Base-by-base conservation (phyloP, 257 asterid species). In the Leonotis leonurus region DNA sequence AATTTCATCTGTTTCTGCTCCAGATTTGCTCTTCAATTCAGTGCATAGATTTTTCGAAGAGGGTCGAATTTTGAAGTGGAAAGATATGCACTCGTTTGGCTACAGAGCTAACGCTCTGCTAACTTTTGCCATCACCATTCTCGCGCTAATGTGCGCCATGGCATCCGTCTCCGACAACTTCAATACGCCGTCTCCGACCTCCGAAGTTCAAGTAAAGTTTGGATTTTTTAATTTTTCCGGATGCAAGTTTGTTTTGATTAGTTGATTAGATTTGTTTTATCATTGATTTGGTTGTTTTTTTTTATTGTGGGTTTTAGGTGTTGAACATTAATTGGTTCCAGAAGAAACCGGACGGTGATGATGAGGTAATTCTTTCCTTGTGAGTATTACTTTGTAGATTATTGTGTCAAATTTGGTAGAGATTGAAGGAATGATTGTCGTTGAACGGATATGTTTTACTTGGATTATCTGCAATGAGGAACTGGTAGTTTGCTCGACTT, bases 241-340 rank as follows among this genome's bases (percentile, higher is more conserved):
- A 24, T 53, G 51, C 25, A 3, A n/a, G n/a, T n/a, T 14, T 44
- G 13, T 18, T 56, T 48, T 16, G 48, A 57, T 46, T 64, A 12
- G 40, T 24, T 29, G 60, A 40, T 40, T 36, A 3, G 20, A 46
- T 40, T 39, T 62, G 26, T 18, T 5, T 65, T 33, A 3, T 11
- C 65, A 64, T 62, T 58, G 49, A 65, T 65, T 57, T 54, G 49
- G 37, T n/a, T n/a, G n/a, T n/a, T 50, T 57, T 9, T 25, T 37
- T 29, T 49, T 0, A 52, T 9, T 33, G 30, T 35, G 69, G 65
- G 40, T 61, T 70, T 56, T 64, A 84, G 96, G 96, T 85, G 32
- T 71, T 84, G 87, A 82, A 88, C 67, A 83, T 88, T 24, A 85
- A 88, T 76, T 84, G 96, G 98, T 88, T 91, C 77, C 94, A 81